Evolutionary conservation across 2,329 filamentous ascomycete species (phyloP).

Genomic region (Aspergillus caelatus): DNA sequence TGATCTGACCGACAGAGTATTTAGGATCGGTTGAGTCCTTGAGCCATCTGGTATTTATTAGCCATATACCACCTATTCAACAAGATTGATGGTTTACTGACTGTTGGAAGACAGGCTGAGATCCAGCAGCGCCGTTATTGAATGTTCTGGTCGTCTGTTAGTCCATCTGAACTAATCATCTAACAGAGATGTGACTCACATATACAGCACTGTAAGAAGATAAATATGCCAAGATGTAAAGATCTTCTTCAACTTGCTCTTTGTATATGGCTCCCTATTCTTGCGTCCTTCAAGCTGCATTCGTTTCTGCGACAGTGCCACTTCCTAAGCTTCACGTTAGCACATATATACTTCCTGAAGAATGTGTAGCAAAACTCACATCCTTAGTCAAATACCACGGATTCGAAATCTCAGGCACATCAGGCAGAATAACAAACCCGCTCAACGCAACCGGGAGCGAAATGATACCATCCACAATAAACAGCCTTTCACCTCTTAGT

Average conservation of each 20-base stretch:
- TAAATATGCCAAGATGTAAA: conserved; percentile 69
- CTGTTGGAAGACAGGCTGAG: conserved; percentile 60
- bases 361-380: conserved; percentile 20
- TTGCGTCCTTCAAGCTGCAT: conserved; percentile 55
- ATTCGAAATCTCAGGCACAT: conserved; percentile 54
- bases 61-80: not conserved
- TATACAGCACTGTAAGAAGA: conserved; percentile 59
- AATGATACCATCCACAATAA: conserved; percentile 59
- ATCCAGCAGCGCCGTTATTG: conserved; percentile 59
- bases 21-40: conserved; percentile 44
- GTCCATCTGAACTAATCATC: not conserved
- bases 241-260: conserved; percentile 61
- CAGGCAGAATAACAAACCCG: conserved; percentile 54
- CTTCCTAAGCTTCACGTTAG: conserved; percentile 35
- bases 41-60: conserved; percentile 19
- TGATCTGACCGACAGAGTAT: conserved; percentile 50
- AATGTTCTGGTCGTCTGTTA: conserved; percentile 48
- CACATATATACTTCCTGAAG: too few relatives aligned
- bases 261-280: conserved; percentile 50
- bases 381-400: conserved; percentile 52
- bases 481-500: conserved; percentile 39
- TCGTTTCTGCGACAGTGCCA: conserved; percentile 50
- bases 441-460: conserved; percentile 55
- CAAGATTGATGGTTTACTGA: conserved; percentile 22
- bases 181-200: conserved; percentile 37